A percentile compares a stretch with the other conserved stretches of the same genome.
These are phyloP conservation scores for Yarrowia porcina DNA, from an alignment of 805 yeast genomes.

Conservation along the genomic window DNA sequence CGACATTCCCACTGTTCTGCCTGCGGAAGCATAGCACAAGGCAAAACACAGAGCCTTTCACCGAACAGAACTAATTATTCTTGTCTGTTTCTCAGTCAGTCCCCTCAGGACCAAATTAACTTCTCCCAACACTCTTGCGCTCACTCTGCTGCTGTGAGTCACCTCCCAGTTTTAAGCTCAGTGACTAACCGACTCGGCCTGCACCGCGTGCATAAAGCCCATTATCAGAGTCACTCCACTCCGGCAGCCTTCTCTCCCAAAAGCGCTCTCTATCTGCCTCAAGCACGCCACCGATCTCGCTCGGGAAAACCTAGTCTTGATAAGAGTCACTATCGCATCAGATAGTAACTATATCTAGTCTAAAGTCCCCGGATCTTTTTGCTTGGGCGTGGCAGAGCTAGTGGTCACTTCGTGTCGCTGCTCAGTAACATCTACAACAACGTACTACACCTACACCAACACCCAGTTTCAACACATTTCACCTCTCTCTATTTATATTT, in stretches of 20 bases:
- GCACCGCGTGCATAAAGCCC: slow-evolving; percentile 19
- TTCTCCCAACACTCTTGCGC: neutral
- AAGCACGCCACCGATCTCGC: slow-evolving; percentile 26
- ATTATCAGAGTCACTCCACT: slow-evolving; percentile 14
- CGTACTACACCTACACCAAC: neutral
- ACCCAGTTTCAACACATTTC: neutral
- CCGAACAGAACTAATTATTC: too few relatives aligned
- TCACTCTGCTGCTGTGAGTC: slow-evolving; percentile 17
- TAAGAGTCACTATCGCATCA: slow-evolving; percentile 26
- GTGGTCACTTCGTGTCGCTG: slow-evolving; percentile 1
- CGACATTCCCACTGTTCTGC: slow-evolving; percentile 9
- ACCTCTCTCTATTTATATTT: neutral
- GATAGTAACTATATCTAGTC: slow-evolving; percentile 24
- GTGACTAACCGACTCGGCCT: slow-evolving; percentile 26
- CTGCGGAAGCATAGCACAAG: slow-evolving; percentile 6
- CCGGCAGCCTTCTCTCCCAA: neutral
- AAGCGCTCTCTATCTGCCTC: neutral
- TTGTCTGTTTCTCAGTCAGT: neutral
- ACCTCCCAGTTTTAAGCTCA: slow-evolving; percentile 3
- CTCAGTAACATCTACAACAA: neutral
- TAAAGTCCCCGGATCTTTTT: neutral
- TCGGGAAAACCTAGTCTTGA: slow-evolving; percentile 25
- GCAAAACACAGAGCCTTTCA: neutral
- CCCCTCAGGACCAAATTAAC: slow-evolving; percentile 1
- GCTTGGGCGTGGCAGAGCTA: slow-evolving; percentile 12